Base-by-base conservation (phyloP, 129 eudicot species). In the Centella asiatica region DNA sequence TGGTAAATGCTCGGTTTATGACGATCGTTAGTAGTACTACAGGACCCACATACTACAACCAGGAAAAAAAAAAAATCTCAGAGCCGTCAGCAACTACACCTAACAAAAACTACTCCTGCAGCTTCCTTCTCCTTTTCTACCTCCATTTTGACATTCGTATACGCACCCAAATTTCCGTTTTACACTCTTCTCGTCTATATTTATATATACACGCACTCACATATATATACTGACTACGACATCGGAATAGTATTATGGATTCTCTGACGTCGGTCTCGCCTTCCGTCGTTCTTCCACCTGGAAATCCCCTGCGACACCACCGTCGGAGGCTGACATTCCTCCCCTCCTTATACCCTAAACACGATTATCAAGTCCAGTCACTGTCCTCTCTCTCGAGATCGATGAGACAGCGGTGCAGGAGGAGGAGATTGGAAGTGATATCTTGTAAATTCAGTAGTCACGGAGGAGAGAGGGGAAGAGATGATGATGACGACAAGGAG, bases 241-340 rank as follows among this genome's bases (percentile, higher is more conserved):
- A 49, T 14, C 27, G 0, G 42, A 8, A 26, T 27, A 6, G 24
- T 29, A 36, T 14, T 2, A 90, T 90, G 95, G 97, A 89, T 69
- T 85, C 95, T 61, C 81, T 89, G 56, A 71, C 90, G 45, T 79
- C 88, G 24, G 92, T 89, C 17, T 81, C 95, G 6, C 85, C 94
- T 33, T 83, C 95, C n/a, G 42, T 83, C 62, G 78, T 81, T 61
- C 75, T 79, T 23, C 78, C 75, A 7, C 72, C 76, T 11, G 50
- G 67, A 37, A 71, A 57, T 46, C 75, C 86, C 12, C 52, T 69
- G 62, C 82, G 62, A 54, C 85, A 77, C 69, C 83, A 78, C 73
- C 70, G 56, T 59, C 82, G 87, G 69, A 80, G 85, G 67, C 74
- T 72, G 29, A 22, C 64, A 67, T 26, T 65, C 26, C 42, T 82